These are phyloP conservation scores for Zygotorulaspora sp. DNA, from an alignment of 805 yeast genomes.

Conservation along the genomic window DNA sequence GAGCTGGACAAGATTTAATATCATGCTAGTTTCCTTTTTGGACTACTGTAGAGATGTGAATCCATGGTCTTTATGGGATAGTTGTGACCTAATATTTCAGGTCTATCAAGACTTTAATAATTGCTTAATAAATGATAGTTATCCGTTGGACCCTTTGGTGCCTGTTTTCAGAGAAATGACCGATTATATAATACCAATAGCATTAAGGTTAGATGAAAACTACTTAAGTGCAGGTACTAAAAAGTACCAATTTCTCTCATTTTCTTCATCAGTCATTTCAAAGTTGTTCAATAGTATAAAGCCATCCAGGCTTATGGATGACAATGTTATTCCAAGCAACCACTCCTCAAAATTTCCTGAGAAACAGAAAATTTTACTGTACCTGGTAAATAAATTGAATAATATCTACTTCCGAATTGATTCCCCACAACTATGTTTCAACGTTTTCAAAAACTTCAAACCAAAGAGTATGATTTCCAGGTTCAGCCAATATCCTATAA, in stretches of 20 bases:
- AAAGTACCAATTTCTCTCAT: constrained; percentile 40
- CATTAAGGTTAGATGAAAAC: constrained; percentile 23
- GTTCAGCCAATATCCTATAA: constrained; percentile 40
- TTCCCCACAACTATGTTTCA: constrained; percentile 35
- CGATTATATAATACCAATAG: constrained; percentile 36
- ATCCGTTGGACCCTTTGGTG: constrained; percentile 35
- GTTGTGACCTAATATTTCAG: constrained; percentile 45
- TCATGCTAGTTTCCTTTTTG: constrained; percentile 46
- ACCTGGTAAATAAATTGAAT: constrained; percentile 51
- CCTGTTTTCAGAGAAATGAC: constrained; percentile 26
- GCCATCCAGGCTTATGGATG: constrained; percentile 27
- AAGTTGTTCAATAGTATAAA: constrained; percentile 59
- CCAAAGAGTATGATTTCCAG: constrained; percentile 54
- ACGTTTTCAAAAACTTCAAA: constrained; percentile 41
- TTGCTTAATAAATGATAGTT: constrained; percentile 39
- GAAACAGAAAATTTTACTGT: constrained; percentile 49
- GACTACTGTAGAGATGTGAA: constrained; percentile 46
- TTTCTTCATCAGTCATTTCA: constrained; percentile 50
- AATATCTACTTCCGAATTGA: constrained; percentile 48
- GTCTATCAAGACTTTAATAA: constrained; percentile 45
- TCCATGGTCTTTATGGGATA: constrained; percentile 46
- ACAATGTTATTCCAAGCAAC: constrained; percentile 1
- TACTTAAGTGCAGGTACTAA: constrained; percentile 16
- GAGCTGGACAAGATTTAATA: constrained; percentile 42
- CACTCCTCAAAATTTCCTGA: constrained; percentile 29